Conservation (phyloP, 228 moss, liverwort and hornwort genomes). For the Sphagnum magellanicum region DNA sequence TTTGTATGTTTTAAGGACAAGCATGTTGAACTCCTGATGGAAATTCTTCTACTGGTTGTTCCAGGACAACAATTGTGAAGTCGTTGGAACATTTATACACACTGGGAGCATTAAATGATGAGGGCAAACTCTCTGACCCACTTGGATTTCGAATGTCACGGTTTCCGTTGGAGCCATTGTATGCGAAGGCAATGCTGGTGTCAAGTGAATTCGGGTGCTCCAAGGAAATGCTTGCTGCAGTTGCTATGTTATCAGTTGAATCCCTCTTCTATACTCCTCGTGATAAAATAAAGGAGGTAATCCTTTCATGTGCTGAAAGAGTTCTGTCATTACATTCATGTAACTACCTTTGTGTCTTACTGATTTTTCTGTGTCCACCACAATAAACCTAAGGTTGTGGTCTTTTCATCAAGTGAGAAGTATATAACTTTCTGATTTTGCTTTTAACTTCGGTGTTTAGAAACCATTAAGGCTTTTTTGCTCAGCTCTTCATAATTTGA, state of each 20-base stretch:
- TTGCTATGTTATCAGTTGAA: slow-evolving; percentile 93
- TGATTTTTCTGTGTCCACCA: too few relatives aligned
- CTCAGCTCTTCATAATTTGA: too few relatives aligned
- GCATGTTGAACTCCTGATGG: too few relatives aligned
- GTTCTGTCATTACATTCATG: too few relatives aligned
- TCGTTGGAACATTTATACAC: slow-evolving; percentile 83
- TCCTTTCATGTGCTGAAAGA: background rate
- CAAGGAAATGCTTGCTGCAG: slow-evolving; percentile 91
- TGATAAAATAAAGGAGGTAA: slow-evolving; percentile 93
- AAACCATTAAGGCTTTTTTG: background rate
- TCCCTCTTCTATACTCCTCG: slow-evolving; percentile 85
- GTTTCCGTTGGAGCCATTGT: slow-evolving; percentile 87
- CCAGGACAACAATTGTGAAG: slow-evolving; percentile 88
- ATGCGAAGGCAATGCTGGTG: slow-evolving; percentile 88
- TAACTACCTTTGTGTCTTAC: too few relatives aligned
- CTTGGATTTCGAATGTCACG: slow-evolving; percentile 77
- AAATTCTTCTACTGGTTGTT: background rate
- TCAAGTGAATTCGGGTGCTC: slow-evolving; percentile 78
- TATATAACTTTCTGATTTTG: background rate
- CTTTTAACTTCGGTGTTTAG: background rate
- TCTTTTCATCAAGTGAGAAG: background rate
- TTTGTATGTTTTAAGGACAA: too few relatives aligned
- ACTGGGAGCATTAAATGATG: slow-evolving; percentile 86
- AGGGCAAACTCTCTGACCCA: slow-evolving; percentile 84
- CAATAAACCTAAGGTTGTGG: too few relatives aligned